These are phyloP conservation scores for Hypoxylon trugodes DNA, from an alignment of 495 filamentous ascomycete species.

Conservation along the genomic window DNA sequence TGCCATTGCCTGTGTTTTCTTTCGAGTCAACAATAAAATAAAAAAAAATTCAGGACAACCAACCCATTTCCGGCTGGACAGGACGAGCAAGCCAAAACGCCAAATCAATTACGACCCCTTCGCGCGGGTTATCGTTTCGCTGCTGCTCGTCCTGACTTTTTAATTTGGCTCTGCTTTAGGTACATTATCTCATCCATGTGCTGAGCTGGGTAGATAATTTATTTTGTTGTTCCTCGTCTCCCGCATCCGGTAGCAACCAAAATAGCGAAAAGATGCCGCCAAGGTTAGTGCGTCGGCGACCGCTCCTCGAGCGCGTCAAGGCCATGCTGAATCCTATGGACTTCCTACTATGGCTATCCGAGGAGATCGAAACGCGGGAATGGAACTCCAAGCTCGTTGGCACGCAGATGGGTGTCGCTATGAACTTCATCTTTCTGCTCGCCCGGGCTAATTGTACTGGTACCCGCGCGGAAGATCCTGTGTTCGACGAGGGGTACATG, in stretches of 20 bases:
- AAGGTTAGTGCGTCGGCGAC: conserved; percentile 79
- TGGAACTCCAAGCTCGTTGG: conserved; percentile 87
- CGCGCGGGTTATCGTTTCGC: conserved; percentile 17
- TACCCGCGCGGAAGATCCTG: conserved; percentile 71
- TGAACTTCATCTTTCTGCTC: conserved; percentile 84
- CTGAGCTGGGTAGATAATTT: conserved; percentile 12
- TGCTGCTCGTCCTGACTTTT: background rate
- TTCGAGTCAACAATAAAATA: conserved; percentile 30
- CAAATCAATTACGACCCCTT: conserved; percentile 1
- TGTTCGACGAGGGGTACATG: conserved; percentile 76
- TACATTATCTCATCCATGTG: too few relatives aligned
- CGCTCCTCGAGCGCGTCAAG: conserved; percentile 78
- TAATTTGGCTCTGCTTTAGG: too few relatives aligned
- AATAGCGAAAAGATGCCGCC: conserved; percentile 47
- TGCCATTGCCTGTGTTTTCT: conserved; percentile 32
- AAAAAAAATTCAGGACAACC: background rate
- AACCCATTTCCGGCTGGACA: too few relatives aligned
- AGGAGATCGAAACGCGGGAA: conserved; percentile 85
- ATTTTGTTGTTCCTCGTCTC: background rate
- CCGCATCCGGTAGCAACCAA: conserved; percentile 5
- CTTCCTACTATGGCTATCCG: conserved; percentile 86
- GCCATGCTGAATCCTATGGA: conserved; percentile 86
- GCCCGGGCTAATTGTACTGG: conserved; percentile 73
- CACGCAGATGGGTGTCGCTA: conserved; percentile 71
- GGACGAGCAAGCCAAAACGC: too few relatives aligned